Evolutionary conservation across 2,329 filamentous ascomycete genomes (phyloP), one percentile per base, ranked within the genome.

Genomic region (Juglanconis oblonga): DNA sequence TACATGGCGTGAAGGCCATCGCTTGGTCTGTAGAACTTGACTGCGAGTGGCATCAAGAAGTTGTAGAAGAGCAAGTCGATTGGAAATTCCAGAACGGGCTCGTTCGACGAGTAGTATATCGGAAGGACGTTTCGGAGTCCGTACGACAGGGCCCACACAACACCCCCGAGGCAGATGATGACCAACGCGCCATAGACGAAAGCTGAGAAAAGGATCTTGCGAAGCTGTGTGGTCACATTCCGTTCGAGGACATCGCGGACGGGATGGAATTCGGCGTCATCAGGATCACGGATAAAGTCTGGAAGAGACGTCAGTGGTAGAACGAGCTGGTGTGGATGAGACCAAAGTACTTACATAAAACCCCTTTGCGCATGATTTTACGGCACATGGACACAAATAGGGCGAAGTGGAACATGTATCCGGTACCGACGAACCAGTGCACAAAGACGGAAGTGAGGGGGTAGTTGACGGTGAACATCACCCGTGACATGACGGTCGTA

Each of bases 381-480:
- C 95, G 88, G 75, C 95, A 99, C 93, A 99, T 98, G 59, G 93
- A 96, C 17, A 99, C 95, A 71, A 99, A 99, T 3, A 99, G 83
- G 5, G 95, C 95, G 72, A 99, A 99, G 72, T 99, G 95, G 77
- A 99, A 99, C 96, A 99, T 99, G 75, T 99, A 99, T 64, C 93
- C 96, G 3, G 95, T 99, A 52, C 95, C 95, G 59, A 97, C 89
- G 70, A 99, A 99, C 95, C 95, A 99, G 73, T 99, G 95, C 55
- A 98, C 90, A 72, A 99, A 99, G 13, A 96, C 86, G 13, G 94
- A 97, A 0, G 92, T 97, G 66, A 94, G 83, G 0, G 95, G 95
- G 62, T 89, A 92, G 62, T 86, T 81, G 57, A 85, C 78, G 2
- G 91, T 91, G 69, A 97, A 99, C 4, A 86, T 78, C 55, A 96